Conservation (phyloP, 2,329 filamentous ascomycete species). For the Pseudocercospora eumusae region DNA sequence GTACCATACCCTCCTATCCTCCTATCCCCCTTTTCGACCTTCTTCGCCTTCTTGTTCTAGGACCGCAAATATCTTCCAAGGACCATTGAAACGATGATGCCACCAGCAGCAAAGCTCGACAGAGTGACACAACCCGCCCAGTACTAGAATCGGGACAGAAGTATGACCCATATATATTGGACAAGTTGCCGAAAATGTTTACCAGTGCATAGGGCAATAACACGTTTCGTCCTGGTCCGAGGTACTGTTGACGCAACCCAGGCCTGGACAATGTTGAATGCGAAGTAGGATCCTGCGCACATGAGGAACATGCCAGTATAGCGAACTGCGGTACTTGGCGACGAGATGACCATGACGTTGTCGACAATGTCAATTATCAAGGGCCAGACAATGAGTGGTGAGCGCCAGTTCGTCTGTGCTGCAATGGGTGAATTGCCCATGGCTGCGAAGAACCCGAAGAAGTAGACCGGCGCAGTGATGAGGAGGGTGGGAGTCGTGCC, state of each 20-base stretch:
- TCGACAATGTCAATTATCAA: constrained; percentile 9
- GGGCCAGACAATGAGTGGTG: constrained; percentile 9
- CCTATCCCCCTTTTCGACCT: not conserved
- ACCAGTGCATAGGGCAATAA: constrained; percentile 11
- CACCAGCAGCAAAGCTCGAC: constrained; percentile 9
- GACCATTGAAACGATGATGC: not conserved
- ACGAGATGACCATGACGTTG: constrained; percentile 12
- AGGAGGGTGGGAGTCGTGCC: constrained; percentile 2
- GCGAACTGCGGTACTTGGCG: not conserved
- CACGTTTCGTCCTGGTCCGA: constrained; percentile 7
- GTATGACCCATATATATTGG: constrained; percentile 13
- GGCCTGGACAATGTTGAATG: constrained; percentile 11
- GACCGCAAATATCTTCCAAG: constrained; percentile 1
- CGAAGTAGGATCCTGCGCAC: constrained; percentile 7
- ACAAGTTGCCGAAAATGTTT: constrained; percentile 10
- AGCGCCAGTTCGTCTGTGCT: not conserved
- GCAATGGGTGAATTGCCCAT: constrained; percentile 6
- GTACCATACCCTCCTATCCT: not conserved
- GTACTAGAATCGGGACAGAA: constrained; percentile 11
- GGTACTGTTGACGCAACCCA: constrained; percentile 11
- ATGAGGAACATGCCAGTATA: constrained; percentile 12
- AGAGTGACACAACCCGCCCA: constrained; percentile 2
- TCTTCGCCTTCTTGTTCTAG: constrained; percentile 6
- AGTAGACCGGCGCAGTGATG: constrained; percentile 12
- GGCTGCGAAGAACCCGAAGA: constrained; percentile 6